Evolutionary conservation across 352 stramenopile genomes (phyloP).

Genomic region (Hyphochytrium catenoides): DNA sequence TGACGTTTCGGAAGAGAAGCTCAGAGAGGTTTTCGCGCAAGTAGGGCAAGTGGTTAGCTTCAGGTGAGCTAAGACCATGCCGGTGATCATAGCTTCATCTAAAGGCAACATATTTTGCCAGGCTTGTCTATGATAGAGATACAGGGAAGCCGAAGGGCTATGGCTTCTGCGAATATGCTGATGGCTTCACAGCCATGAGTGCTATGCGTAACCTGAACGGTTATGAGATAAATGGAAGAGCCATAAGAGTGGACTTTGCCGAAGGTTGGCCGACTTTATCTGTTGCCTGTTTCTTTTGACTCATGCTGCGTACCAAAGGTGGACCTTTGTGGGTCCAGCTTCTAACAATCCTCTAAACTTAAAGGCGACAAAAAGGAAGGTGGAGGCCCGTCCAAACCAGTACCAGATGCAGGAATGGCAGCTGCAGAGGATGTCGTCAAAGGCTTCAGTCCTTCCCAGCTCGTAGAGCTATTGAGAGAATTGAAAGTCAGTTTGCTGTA

Average conservation of each 20-base stretch:
- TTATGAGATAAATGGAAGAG: conserved; percentile 50
- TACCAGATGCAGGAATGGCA: too few relatives aligned
- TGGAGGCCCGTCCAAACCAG: too few relatives aligned
- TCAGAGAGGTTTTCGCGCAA: conserved; percentile 61
- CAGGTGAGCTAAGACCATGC: conserved; percentile 15
- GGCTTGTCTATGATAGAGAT: conserved; percentile 49
- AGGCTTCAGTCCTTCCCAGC: too few relatives aligned
- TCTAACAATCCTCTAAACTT: too few relatives aligned
- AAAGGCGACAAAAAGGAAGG: too few relatives aligned
- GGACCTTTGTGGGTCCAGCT: too few relatives aligned
- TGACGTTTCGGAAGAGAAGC: conserved; percentile 57
- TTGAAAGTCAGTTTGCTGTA: too few relatives aligned
- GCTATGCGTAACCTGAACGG: conserved; percentile 62
- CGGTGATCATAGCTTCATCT: neutral
- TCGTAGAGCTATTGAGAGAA: too few relatives aligned
- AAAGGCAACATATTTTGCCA: conserved; percentile 10
- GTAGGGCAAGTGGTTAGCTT: conserved; percentile 55
- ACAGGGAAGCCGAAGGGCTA: conserved; percentile 58
- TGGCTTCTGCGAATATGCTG: conserved; percentile 56
- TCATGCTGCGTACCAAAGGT: too few relatives aligned
- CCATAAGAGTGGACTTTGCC: conserved; percentile 54
- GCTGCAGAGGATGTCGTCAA: too few relatives aligned
- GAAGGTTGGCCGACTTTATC: too few relatives aligned
- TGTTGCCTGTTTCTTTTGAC: too few relatives aligned
- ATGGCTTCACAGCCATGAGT: conserved; percentile 46